Conservation (phyloP, 192 early-diverging fungal genomes). For the Umbelopsis sp. region DNA sequence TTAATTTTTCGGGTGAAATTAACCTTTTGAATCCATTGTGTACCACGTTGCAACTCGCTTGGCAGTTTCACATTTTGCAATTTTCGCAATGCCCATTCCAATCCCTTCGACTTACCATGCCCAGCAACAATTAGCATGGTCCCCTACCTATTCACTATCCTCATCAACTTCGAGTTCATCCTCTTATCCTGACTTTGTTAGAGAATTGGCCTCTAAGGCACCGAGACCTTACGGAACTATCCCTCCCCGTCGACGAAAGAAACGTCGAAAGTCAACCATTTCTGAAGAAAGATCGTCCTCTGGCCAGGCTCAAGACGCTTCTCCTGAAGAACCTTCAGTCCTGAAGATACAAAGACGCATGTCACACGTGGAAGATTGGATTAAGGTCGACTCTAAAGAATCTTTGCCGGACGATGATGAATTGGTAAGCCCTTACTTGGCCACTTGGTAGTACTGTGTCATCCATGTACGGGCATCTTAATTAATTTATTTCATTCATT, state of each 20-base stretch:
- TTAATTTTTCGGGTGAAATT: too few species aligned
- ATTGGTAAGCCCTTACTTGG: conserved; percentile 23
- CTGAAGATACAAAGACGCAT: conserved; percentile 26
- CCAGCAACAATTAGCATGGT: not conserved
- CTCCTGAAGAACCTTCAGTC: not conserved
- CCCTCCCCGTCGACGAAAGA: conserved; percentile 26
- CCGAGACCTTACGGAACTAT: conserved; percentile 33
- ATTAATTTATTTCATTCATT: not conserved
- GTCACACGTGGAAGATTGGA: conserved; percentile 46
- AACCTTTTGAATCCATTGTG: too few species aligned
- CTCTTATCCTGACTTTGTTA: conserved; percentile 30
- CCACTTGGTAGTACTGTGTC: not conserved
- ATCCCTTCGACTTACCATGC: not conserved
- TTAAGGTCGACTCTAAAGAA: conserved; percentile 40
- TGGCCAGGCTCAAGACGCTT: not conserved
- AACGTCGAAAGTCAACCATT: not conserved
- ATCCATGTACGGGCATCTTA: not conserved
- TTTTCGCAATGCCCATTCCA: not conserved
- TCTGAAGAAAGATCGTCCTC: not conserved
- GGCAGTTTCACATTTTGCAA: not conserved
- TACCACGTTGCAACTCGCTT: not conserved
- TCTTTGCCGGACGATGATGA: conserved; percentile 43
- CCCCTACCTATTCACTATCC: conserved; percentile 1
- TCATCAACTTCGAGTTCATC: not conserved
- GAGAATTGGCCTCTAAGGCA: conserved; percentile 27